Conservation (phyloP, 2,329 filamentous ascomycete genomes). For the Ciborinia camelliae region DNA sequence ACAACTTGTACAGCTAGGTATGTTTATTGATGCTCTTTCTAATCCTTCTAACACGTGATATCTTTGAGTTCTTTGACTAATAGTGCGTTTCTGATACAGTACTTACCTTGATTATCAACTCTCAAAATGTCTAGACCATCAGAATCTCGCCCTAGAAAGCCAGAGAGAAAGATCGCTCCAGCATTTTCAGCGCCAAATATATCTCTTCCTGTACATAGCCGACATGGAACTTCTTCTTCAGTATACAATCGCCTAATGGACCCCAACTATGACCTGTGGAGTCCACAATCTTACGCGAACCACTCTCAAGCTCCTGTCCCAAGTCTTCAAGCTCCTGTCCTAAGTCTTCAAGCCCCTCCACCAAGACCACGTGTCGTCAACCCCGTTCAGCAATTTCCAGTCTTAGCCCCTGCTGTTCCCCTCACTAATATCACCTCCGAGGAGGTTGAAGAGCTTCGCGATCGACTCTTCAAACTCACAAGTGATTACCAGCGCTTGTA, state of each 20-base stretch:
- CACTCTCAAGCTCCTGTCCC: neutral
- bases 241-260: too few relatives aligned
- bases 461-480: neutral
- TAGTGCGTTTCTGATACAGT: neutral
- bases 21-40: neutral
- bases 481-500: neutral
- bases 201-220: neutral
- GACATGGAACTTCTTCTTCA: neutral
- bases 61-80: neutral
- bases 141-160: neutral
- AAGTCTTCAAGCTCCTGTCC: accelerated
- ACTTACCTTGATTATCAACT: too few relatives aligned
- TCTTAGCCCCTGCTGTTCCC: neutral
- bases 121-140: neutral
- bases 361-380: neutral
- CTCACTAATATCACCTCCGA: neutral
- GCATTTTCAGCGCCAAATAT: neutral
- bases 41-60: accelerated
- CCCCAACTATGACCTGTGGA: too few relatives aligned
- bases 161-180: neutral
- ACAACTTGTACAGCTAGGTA: neutral
- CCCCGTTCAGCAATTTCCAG: neutral
- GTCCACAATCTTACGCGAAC: neutral
- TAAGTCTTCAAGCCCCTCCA: too few relatives aligned
- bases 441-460: neutral